Evolutionary conservation across 129 eudicot species (phyloP), one percentile per base, ranked within the genome.

Genomic region (Oenanthe sinensis): DNA sequence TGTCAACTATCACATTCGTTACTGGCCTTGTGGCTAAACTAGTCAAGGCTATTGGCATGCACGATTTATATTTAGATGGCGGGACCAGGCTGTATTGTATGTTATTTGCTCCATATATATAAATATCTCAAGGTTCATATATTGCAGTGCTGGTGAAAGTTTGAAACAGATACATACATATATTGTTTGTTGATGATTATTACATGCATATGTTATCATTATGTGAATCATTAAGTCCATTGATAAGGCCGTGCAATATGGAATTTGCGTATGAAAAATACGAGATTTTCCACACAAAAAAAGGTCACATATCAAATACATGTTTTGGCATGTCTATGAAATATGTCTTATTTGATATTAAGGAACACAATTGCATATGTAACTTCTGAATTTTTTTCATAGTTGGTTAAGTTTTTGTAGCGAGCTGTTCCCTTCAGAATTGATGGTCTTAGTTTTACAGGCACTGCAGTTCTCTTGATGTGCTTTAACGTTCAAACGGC

Each of bases 401-500:
- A 63, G 71, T 14, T 63, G 6, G 40, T 11, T 24, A 65, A 58
- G 30, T 58, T 20, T 7, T 22, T 65, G 6, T 65, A 14, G 19
- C 72, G 14, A 67, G 33, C 2, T 30, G 22, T 30, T 15, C 22
- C 72, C 42, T 47, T 46, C 60, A 63, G 71, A 70, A 47, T 39
- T 39, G 43, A 54, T 68, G 50, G n/a, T 49, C 22, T 68, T 68
- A 9, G 55, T 26, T 45, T 82, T 85, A 85, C 98, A 94, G 98
- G 85, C 63, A 86, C 88, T 78, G 94, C 87, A 13, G 87, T 89
- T 71, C 80, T 89, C 43, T 79, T 91, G 40, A 81, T 89, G 22
- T 85, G 67, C 44, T 83, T 89, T 79, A 90, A 90, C 79, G 89
- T 93, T 80, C 96, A 91, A 82, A 81, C 81, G 89, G 98, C 97